These are phyloP conservation scores for Asterophora lycoperdoides DNA, from an alignment of 768 basidiomycete genomes.

Conservation along the genomic window DNA sequence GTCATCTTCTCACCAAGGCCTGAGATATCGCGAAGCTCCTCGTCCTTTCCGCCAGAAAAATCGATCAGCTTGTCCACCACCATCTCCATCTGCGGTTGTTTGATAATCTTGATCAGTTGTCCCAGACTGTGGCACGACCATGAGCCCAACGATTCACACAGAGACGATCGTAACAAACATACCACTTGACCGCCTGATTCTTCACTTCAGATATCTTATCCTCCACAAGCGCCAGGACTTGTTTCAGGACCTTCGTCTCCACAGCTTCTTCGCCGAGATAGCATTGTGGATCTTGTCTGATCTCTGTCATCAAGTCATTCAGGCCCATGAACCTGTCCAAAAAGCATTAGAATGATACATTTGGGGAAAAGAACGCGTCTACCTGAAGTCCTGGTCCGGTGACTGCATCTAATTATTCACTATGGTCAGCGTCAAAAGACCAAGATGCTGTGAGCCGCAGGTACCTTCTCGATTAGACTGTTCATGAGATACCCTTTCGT, in stretches of 20 bases:
- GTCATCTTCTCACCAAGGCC: conserved; percentile 62
- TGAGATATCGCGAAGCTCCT: conserved; percentile 92
- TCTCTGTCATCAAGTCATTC: conserved; percentile 88
- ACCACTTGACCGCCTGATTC: conserved; percentile 97
- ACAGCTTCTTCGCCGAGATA: conserved; percentile 82
- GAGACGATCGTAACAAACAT: conserved; percentile 16
- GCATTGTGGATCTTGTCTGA: conserved; percentile 68
- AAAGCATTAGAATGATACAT: conserved; percentile 15
- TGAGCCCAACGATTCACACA: conserved; percentile 1
- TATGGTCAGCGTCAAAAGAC: conserved; percentile 6
- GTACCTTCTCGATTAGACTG: conserved; percentile 77
- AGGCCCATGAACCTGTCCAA: conserved; percentile 88
- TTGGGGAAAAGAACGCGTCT: conserved; percentile 24
- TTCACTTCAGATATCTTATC: conserved; percentile 99
- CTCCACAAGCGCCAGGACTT: conserved; percentile 82
- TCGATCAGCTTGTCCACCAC: conserved; percentile 89
- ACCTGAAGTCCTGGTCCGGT: conserved; percentile 89
- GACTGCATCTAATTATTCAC: conserved; percentile 67
- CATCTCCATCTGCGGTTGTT: conserved; percentile 74
- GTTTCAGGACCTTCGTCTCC: conserved; percentile 80
- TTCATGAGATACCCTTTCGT: conserved; percentile 85
- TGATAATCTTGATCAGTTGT: conserved; percentile 85
- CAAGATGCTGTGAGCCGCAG: neutral
- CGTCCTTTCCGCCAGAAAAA: conserved; percentile 82
- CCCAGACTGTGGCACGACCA: conserved; percentile 57